phyloP scores from a whole-genome alignment of 2,329 filamentous ascomycete genomes.

The Beauveria asiatica region DNA sequence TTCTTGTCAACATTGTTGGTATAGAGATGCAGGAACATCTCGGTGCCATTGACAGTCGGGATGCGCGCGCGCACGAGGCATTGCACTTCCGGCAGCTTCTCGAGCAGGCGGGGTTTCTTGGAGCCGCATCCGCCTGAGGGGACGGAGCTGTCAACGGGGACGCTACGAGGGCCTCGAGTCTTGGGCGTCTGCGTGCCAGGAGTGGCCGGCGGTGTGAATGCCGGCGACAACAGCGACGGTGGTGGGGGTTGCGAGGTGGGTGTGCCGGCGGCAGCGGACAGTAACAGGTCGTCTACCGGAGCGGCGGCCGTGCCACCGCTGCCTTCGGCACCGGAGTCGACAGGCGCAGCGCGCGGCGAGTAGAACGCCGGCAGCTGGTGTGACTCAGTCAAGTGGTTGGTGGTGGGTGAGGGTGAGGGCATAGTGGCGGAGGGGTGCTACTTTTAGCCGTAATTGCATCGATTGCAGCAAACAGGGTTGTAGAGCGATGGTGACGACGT shows the following conservation, averaged over 20 bases:
- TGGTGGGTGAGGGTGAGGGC: constrained; percentile 12
- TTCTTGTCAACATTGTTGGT: constrained; percentile 89
- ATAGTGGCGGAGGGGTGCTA: background rate
- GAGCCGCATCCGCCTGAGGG: constrained; percentile 51
- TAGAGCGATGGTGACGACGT: background rate
- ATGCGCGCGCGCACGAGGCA: constrained; percentile 93
- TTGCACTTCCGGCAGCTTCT: constrained; percentile 73
- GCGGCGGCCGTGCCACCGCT: background rate
- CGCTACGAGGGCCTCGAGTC: constrained; percentile 36
- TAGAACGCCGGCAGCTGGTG: constrained; percentile 30
- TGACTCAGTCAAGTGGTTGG: constrained; percentile 13
- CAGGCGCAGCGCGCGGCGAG: constrained; percentile 24
- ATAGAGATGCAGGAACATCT: constrained; percentile 97
- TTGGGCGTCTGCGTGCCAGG: constrained; percentile 49
- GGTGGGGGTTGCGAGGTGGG: constrained; percentile 29
- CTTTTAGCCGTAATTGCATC: background rate
- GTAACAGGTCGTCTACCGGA: constrained; percentile 27
- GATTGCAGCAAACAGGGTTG: background rate
- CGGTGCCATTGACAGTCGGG: constrained; percentile 79
- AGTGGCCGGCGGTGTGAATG: constrained; percentile 66
- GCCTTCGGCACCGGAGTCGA: constrained; percentile 13
- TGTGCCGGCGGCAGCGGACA: constrained; percentile 19
- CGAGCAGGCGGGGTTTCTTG: constrained; percentile 63
- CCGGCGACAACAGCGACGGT: constrained; percentile 74
- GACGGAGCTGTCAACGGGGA: constrained; percentile 52